phyloP scores from a whole-genome alignment of 2,329 filamentous ascomycete species.

The Penicillium sp. region DNA sequence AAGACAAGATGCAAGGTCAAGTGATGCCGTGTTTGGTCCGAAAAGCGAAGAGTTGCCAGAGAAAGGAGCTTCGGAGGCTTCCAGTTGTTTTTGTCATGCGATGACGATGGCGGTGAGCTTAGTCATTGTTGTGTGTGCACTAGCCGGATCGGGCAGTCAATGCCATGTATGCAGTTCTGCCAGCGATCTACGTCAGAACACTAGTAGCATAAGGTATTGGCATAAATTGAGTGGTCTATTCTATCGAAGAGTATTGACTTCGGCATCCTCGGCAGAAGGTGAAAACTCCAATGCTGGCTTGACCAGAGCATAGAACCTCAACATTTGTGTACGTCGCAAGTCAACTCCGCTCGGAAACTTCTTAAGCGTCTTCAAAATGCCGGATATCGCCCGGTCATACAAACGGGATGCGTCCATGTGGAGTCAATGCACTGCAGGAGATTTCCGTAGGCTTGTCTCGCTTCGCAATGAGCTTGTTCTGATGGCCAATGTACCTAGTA shows the following conservation, averaged over 20 bases:
- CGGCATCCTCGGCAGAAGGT: not conserved
- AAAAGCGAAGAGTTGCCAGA: not conserved
- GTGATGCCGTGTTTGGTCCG: not conserved
- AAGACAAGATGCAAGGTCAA: too few relatives aligned
- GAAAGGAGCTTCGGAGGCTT: slow-evolving; percentile 1
- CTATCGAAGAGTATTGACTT: not conserved
- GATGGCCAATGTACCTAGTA: not conserved
- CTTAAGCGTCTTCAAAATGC: too few relatives aligned
- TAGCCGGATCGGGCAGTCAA: not conserved
- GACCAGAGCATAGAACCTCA: not conserved
- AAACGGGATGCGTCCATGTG: too few relatives aligned
- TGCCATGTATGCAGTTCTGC: not conserved
- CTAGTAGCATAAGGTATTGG: too few relatives aligned
- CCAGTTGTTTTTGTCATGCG: slow-evolving; percentile 4
- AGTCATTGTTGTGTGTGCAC: not conserved
- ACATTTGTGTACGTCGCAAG: not conserved
- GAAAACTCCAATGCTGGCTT: not conserved
- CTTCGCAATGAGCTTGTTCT: not conserved
- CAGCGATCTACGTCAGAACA: too few relatives aligned
- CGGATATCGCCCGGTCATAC: too few relatives aligned
- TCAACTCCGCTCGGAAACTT: too few relatives aligned
- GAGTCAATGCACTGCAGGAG: too few relatives aligned
- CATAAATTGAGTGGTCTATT: not conserved
- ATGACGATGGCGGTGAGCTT: slow-evolving; percentile 5
- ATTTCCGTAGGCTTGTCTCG: not conserved